Conservation (phyloP, 208 protist genomes). For the Leishmania turanica region DNA sequence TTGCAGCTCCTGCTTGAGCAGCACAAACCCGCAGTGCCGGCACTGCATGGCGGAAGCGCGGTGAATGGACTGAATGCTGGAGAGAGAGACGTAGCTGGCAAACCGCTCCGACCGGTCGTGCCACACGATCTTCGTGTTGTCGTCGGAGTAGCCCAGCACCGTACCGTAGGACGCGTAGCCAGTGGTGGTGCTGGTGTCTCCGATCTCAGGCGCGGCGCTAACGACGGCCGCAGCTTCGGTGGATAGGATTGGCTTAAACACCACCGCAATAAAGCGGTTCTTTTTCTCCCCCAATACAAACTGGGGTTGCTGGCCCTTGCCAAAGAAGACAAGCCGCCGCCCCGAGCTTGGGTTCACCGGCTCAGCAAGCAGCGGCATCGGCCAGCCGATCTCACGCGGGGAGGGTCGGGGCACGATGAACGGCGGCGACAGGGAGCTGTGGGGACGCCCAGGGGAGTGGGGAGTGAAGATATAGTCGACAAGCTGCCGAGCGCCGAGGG, state of each 20-base stretch:
- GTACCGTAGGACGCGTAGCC: constrained; percentile 57
- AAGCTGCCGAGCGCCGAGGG: constrained; percentile 45
- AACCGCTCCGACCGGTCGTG: constrained; percentile 70
- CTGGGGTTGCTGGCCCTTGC: constrained; percentile 37
- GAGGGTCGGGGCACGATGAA: constrained; percentile 22
- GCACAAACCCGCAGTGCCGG: constrained; percentile 64
- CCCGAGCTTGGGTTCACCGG: constrained; percentile 48
- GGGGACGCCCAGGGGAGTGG: constrained; percentile 13
- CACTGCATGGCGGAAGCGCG: constrained; percentile 57
- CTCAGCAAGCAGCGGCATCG: constrained; percentile 45
- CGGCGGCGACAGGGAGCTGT: constrained; percentile 36
- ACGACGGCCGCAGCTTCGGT: neutral
- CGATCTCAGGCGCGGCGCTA: constrained; percentile 5
- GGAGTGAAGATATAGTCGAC: constrained; percentile 47
- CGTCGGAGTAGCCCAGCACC: constrained; percentile 75
- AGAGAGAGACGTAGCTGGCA: constrained; percentile 51
- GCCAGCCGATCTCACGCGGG: constrained; percentile 39
- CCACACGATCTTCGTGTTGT: constrained; percentile 76
- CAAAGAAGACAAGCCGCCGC: constrained; percentile 66
- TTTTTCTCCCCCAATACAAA: constrained; percentile 43
- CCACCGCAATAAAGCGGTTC: constrained; percentile 48
- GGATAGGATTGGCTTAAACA: constrained; percentile 36
- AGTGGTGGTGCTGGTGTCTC: constrained; percentile 1
- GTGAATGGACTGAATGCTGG: constrained; percentile 44
- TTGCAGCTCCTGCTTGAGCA: constrained; percentile 51